Conservation (phyloP, 2,329 filamentous ascomycete genomes). For the Arthrobotrys conoides region DNA sequence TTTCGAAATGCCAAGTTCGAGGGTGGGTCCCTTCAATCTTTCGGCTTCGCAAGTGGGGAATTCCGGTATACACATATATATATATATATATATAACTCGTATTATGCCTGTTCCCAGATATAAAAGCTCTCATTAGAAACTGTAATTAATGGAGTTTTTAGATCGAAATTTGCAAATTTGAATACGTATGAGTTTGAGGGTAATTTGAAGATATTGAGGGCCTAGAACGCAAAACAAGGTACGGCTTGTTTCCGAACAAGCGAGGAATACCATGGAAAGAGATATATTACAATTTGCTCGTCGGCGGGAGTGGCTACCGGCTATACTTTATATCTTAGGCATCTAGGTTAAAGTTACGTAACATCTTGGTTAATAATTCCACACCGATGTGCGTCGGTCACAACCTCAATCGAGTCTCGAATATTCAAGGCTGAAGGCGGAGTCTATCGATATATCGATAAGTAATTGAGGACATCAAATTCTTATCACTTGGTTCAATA, state of each 20-base stretch:
- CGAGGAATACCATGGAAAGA: conserved; percentile 48
- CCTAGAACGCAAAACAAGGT: conserved; percentile 18
- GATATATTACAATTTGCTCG: conserved; percentile 44
- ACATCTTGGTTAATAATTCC: not conserved
- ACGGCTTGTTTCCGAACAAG: conserved; percentile 30
- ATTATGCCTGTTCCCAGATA: conserved; percentile 25
- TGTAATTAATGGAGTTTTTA: not conserved
- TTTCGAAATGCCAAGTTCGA: conserved; percentile 22
- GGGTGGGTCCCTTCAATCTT: conserved; percentile 19
- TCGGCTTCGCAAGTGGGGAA: conserved; percentile 2
- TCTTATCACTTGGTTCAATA: conserved; percentile 8
- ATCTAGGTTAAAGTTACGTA: not conserved
- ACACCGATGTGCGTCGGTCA: not conserved
- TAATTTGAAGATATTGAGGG: not conserved
- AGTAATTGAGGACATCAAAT: not conserved
- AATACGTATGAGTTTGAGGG: not conserved
- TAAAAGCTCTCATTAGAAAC: conserved; percentile 14
- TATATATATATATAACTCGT: conserved; percentile 26
- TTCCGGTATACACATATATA: no score
- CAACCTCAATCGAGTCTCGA: not conserved
- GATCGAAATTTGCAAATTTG: not conserved
- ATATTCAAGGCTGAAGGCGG: not conserved
- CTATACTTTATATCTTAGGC: conserved; percentile 28
- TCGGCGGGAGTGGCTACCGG: conserved; percentile 44
- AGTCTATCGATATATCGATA: not conserved